Evolutionary conservation across 2,329 filamentous ascomycete genomes (phyloP), one percentile per base, ranked within the genome.

Genomic region (Amylocarpus encephaloides): DNA sequence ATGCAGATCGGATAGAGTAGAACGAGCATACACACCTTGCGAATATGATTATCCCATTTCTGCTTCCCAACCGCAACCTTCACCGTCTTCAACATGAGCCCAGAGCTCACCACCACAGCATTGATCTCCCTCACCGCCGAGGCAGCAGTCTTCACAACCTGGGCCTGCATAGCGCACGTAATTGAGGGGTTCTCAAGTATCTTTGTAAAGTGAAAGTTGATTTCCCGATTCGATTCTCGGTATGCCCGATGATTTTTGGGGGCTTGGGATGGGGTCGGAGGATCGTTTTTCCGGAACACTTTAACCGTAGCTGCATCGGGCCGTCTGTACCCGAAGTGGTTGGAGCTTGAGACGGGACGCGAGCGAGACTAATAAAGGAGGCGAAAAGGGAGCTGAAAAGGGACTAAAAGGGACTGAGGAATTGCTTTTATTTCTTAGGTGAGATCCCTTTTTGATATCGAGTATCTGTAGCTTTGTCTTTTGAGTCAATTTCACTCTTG

Each of bases 31-130:
- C 41, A 48, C 66, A 88, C 86, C 75, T 92, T 92, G 65, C 82
- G 76, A 48, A 92, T 78, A 55, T 77, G 74, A 52, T 76, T 77
- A 66, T 91, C 86, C 83, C 85, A 92, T 65, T 80, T 77, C 64
- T 83, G 79, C 12, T 76, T 78, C 46, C 85, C 83, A 12, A 91
- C 76, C 58, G 82, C 79, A 55, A 91, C 87, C 69, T 87, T 90
- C 50, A 90, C 85, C 2, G 86, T 90, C 69, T 84, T 87, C 52
- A 81, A 71, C 84, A 90, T 90, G 52, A 83, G 76, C 16, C 87
- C 88, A 6, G 86, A 82, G 38, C 86, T 88, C 44, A 91, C 79
- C 19, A 92, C 88, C 36, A 92, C 80, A 55, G 63, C 65, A 43
- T 59, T 63, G 16, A 63, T 57, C 41, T 55, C 52, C 41, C 52